Conservation (phyloP, 176 grass and related monocot species). For the Olyra latifolia region DNA sequence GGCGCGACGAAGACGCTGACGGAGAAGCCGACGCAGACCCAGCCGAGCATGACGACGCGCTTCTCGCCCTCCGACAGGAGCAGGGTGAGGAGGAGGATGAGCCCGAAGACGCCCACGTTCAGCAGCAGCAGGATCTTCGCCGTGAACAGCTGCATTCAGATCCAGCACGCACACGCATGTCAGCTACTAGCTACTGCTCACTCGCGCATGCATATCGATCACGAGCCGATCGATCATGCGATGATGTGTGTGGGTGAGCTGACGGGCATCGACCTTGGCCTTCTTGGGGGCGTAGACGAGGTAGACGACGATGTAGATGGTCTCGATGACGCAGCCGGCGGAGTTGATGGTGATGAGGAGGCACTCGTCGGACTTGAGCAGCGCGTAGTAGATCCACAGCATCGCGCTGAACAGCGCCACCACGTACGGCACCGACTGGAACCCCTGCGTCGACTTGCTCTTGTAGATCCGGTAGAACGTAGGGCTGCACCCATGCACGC, state of each 20-base stretch:
- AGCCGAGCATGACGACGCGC: slow-evolving; percentile 54
- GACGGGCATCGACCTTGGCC: too few species aligned
- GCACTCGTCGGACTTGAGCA: slow-evolving; percentile 54
- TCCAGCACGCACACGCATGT: not conserved
- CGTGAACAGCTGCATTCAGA: slow-evolving; percentile 55
- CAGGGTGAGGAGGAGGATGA: slow-evolving; percentile 68
- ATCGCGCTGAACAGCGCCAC: slow-evolving; percentile 84
- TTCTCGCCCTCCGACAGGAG: slow-evolving; percentile 26
- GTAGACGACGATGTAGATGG: slow-evolving; percentile 68
- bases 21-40: slow-evolving; percentile 82
- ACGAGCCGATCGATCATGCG: too few species aligned
- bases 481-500: slow-evolving; percentile 35
- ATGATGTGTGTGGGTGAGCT: too few species aligned
- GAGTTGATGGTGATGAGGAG: slow-evolving; percentile 82
- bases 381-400: slow-evolving; percentile 93
- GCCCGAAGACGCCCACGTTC: slow-evolving; percentile 57
- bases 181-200: too few species aligned
- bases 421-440: slow-evolving; percentile 88
- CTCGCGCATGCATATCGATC: too few species aligned
- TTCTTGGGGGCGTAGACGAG: slow-evolving; percentile 63
- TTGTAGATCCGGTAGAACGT: slow-evolving; percentile 78
- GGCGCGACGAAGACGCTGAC: slow-evolving; percentile 82
- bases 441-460: slow-evolving; percentile 75
- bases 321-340: slow-evolving; percentile 80
- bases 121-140: slow-evolving; percentile 58